Evolutionary conservation across 352 stramenopile genomes (phyloP), one percentile per base, ranked within the genome.

Genomic region (Pythium dissotocum): DNA sequence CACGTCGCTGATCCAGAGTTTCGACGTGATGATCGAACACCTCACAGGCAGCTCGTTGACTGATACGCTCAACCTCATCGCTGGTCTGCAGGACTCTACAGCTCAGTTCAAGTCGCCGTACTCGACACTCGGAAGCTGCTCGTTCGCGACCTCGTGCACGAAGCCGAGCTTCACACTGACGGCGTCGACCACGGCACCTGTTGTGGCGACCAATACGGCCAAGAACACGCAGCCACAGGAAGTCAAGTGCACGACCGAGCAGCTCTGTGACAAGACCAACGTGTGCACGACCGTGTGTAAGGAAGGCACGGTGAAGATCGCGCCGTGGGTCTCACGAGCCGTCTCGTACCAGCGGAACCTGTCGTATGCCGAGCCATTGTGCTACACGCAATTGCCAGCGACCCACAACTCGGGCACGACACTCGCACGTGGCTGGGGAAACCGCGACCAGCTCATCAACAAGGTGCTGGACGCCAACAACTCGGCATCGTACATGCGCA

Each of bases 331-430:
- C 8, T 70, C 78, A 28, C 82, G 77, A 8, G 84, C 87, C 0
- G 58, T 92, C 16, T 69, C 76, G 57, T 82, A 88, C 55, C 87
- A 94, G 75, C 84, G 83, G 30, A 90, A 89, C 55, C 70, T 85
- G 18, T 83, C 87, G 14, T 94, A 93, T 71, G 75, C 71, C 28
- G 72, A 84, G 58, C 78, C 82, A n/a, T 77, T 95, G 30, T 96
- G 88, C 70, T 80, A 77, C 51, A 79, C 85, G 40, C 78, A 90
- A 38, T 69, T 94, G 9, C 76, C 79, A 0, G 88, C 69, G 2
- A 88, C 85, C 9, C 88, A 96, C 72, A 96, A 96, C 69, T 89
- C 78, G 33, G 86, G 75, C 13, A 94, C 85, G 33, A 90, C 82
- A 33, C 58, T 81, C n/a, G 82, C 83, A 0, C 75, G 81, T 58